Conservation (phyloP, 352 stramenopile species). For the Paralagenidium karlingii region DNA sequence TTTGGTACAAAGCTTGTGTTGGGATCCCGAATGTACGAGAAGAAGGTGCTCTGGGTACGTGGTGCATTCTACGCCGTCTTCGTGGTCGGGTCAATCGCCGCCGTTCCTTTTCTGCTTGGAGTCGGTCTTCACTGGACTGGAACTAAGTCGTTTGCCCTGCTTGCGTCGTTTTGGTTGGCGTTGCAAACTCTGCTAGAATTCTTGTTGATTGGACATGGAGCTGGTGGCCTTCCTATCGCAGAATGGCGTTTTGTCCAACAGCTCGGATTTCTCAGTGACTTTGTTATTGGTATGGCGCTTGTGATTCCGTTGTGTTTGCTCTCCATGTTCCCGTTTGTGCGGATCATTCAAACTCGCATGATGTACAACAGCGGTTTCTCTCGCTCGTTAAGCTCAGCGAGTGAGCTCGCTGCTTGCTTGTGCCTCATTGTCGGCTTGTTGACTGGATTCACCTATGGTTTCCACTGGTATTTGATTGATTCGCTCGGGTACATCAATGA, state of each 20-base stretch:
- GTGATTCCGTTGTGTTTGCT: slow-evolving; percentile 59
- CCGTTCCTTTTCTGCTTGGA: slow-evolving; percentile 42
- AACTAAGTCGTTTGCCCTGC: background rate
- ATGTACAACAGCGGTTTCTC: slow-evolving; percentile 84
- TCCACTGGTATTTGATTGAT: slow-evolving; percentile 54
- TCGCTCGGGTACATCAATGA: slow-evolving; percentile 67
- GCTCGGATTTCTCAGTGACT: slow-evolving; percentile 80
- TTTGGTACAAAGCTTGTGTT: slow-evolving; percentile 27
- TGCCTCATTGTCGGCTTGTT: slow-evolving; percentile 65
- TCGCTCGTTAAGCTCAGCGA: slow-evolving; percentile 54
- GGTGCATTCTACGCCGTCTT: slow-evolving; percentile 65
- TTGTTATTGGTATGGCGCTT: slow-evolving; percentile 70
- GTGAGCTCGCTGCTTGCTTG: slow-evolving; percentile 70
- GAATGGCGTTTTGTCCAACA: slow-evolving; percentile 53
- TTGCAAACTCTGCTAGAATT: slow-evolving; percentile 68
- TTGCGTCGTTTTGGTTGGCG: slow-evolving; percentile 46
- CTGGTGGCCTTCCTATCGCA: slow-evolving; percentile 41
- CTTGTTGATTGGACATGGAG: slow-evolving; percentile 47
- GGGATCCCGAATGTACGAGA: slow-evolving; percentile 24
- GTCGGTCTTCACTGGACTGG: slow-evolving; percentile 31
- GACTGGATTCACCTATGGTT: slow-evolving; percentile 64
- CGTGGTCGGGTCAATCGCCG: slow-evolving; percentile 40
- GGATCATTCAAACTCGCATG: slow-evolving; percentile 72
- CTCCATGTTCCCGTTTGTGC: slow-evolving; percentile 76
- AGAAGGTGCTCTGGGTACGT: slow-evolving; percentile 37